Conservation (phyloP, 176 grass and related monocot genomes). For the Panicum miliaceum region DNA sequence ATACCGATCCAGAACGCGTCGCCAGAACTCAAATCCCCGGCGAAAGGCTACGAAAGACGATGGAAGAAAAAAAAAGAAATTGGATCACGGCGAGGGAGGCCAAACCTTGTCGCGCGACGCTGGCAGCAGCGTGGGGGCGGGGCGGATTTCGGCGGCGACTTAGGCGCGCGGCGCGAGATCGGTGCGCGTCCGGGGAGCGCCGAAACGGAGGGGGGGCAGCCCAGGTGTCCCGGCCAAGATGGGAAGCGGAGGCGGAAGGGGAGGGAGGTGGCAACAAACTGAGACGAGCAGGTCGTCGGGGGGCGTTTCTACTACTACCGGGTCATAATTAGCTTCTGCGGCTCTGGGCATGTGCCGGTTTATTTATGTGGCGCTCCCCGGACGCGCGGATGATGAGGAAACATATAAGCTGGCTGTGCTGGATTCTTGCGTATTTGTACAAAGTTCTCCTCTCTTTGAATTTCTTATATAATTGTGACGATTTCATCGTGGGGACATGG, state of each 20-base stretch:
- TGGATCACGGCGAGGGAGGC: slow-evolving; percentile 3
- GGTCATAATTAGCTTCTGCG: slow-evolving; percentile 24
- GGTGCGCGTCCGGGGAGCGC: slow-evolving; percentile 15
- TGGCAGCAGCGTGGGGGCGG: not conserved
- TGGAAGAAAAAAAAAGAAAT: not conserved
- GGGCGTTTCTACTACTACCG: not conserved
- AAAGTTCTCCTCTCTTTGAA: not conserved
- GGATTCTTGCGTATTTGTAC: slow-evolving; percentile 22
- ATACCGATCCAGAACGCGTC: not conserved
- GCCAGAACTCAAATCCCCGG: slow-evolving; percentile 27
- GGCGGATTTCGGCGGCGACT: not conserved
- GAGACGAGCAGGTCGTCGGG: slow-evolving; percentile 44
- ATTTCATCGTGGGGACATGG: not conserved
- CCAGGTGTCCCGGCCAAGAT: slow-evolving; percentile 23
- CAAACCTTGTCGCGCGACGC: not conserved
- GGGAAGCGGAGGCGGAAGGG: not conserved
- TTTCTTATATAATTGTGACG: not conserved
- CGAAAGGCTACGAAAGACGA: not conserved
- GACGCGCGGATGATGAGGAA: too few species aligned
- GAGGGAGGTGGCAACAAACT: not conserved
- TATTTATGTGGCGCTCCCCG: slow-evolving; percentile 35
- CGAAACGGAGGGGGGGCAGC: slow-evolving; percentile 22
- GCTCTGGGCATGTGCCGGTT: not conserved
- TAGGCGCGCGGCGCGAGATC: slow-evolving; percentile 29
- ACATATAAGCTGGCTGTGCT: not conserved